Conservation (phyloP, 805 yeast genomes). For the Metschnikowia hibisci region DNA sequence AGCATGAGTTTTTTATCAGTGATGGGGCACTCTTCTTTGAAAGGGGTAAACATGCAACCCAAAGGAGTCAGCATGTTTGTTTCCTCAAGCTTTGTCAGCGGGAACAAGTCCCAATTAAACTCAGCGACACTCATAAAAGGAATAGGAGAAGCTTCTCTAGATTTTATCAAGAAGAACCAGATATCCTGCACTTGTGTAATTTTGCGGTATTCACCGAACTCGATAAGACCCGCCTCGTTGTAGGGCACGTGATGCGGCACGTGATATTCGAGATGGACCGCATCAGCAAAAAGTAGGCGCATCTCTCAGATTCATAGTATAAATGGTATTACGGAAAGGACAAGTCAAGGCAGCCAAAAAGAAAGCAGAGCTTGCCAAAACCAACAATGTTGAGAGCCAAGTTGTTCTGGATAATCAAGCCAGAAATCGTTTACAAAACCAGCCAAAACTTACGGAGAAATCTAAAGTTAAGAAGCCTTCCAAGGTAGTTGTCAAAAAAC, state of each 20-base stretch:
- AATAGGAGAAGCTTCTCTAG: not conserved
- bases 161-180: not conserved
- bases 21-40: constrained; percentile 8
- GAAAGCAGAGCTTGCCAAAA: constrained; percentile 47
- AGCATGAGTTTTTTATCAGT: constrained; percentile 16
- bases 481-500: constrained; percentile 58
- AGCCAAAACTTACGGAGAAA: constrained; percentile 59
- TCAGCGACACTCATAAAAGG: constrained; percentile 37
- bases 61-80: constrained; percentile 31
- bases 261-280: not conserved
- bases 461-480: constrained; percentile 48
- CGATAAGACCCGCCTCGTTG: not conserved
- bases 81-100: constrained; percentile 36
- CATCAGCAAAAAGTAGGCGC: constrained; percentile 9
- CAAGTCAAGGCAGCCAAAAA: constrained; percentile 58
- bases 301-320: not conserved
- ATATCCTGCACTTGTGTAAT: not conserved
- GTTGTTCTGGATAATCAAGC: constrained; percentile 65
- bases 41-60: constrained; percentile 36
- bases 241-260: not conserved
- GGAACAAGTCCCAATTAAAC: constrained; percentile 66
- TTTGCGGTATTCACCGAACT: constrained; percentile 1
- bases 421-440: constrained; percentile 55
- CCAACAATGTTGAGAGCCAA: constrained; percentile 60
- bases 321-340: constrained; percentile 53